Conservation (phyloP, 192 early-diverging fungal species). For the Fimicolochytrium jonesii region DNA sequence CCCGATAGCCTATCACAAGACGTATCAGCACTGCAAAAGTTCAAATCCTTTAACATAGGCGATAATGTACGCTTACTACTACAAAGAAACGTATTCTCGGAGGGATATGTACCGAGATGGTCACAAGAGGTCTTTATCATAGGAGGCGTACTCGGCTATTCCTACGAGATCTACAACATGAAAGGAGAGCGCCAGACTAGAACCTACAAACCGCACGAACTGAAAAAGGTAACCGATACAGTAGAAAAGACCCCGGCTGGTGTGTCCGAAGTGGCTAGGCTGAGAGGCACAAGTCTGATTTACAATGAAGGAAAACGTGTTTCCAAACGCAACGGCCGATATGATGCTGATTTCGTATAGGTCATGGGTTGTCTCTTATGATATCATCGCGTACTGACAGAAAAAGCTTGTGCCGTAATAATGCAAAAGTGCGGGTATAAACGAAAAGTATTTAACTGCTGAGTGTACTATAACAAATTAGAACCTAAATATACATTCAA, state of each 20-base stretch:
- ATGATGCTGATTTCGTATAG: background rate
- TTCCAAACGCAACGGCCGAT: background rate
- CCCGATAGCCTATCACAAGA: background rate
- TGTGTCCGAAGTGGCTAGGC: background rate
- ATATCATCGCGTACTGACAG: background rate
- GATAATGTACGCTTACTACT: background rate
- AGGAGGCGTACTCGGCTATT: background rate
- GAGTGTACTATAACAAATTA: background rate
- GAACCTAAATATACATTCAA: background rate
- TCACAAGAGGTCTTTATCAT: background rate
- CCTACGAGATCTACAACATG: background rate
- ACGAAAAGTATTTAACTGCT: background rate
- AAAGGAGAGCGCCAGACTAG: background rate
- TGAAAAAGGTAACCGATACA: background rate
- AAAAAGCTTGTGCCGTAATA: background rate
- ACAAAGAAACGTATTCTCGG: background rate
- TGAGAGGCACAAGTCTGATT: background rate
- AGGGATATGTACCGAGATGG: background rate
- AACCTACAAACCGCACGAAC: background rate
- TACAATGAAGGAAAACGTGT: background rate
- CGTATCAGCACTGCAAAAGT: background rate
- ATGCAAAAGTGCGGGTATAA: background rate
- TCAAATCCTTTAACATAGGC: background rate
- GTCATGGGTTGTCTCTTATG: background rate
- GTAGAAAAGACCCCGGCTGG: background rate